phyloP scores from a whole-genome alignment of 163 green algal genomes.

The Scenedesmus sp. region DNA sequence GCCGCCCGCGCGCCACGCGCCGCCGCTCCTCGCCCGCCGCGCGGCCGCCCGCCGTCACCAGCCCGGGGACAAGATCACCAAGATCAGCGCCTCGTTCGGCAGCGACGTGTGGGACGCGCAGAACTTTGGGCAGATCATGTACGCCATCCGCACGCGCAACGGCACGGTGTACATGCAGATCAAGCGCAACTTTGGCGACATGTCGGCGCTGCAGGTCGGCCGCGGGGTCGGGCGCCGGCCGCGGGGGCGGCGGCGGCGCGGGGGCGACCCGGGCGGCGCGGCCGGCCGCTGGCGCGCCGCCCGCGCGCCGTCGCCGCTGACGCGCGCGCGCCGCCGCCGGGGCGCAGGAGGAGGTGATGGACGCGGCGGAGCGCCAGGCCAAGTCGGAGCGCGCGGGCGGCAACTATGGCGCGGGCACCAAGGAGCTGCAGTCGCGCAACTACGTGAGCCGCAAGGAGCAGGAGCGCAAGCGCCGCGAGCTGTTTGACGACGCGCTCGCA shows the following conservation, averaged over 20 bases:
- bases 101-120: constrained; percentile 92
- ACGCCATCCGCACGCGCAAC: constrained; percentile 95
- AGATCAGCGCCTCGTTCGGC: constrained; percentile 91
- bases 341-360: constrained; percentile 64
- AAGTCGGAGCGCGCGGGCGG: constrained; percentile 86
- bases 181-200: constrained; percentile 86
- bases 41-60: constrained; percentile 32
- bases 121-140: constrained; percentile 96
- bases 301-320: no score
- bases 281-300: no score
- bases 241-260: no score
- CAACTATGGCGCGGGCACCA: constrained; percentile 95
- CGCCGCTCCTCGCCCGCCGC: no score
- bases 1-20: no score
- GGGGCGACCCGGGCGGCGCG: no score
- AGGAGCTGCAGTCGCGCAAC: constrained; percentile 94
- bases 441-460: constrained; percentile 89
- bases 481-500: constrained; percentile 90
- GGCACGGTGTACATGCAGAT: constrained; percentile 94
- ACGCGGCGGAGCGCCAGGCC: constrained; percentile 69
- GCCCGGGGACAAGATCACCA: constrained; percentile 94
- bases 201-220: constrained; percentile 83
- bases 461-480: constrained; percentile 82
- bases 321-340: no score
- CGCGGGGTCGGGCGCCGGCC: neutral